These are phyloP conservation scores for Lophiotrema nucula DNA, from an alignment of 495 filamentous ascomycete genomes.

Conservation along the genomic window DNA sequence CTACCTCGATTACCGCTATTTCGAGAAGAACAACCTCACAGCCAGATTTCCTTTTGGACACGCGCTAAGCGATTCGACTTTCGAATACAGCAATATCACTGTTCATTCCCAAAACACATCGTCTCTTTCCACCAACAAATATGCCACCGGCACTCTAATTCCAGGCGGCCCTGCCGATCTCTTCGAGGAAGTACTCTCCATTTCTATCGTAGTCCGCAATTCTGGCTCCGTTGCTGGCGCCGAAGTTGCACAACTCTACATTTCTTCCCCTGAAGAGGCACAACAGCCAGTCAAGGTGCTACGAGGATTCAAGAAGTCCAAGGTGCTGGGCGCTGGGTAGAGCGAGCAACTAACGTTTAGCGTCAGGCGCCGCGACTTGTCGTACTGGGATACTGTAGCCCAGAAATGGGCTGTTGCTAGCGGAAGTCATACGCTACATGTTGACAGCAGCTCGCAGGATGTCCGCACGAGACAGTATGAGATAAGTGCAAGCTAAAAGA, in stretches of 20 bases:
- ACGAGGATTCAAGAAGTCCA: background rate
- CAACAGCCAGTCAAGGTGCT: background rate
- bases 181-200: background rate
- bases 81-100: slow-evolving; percentile 7
- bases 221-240: slow-evolving; percentile 1
- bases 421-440: too few relatives aligned
- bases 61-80: slow-evolving; percentile 30
- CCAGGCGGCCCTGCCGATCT: background rate
- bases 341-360: too few relatives aligned
- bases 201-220: background rate
- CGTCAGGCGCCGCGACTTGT: too few relatives aligned
- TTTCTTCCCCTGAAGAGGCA: background rate
- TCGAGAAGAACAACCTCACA: slow-evolving; percentile 44
- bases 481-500: too few relatives aligned
- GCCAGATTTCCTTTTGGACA: slow-evolving; percentile 52
- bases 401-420: too few relatives aligned
- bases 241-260: slow-evolving; percentile 5
- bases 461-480: too few relatives aligned
- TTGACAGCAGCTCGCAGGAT: too few relatives aligned
- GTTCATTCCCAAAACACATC: background rate
- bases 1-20: slow-evolving; percentile 54
- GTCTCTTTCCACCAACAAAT: background rate
- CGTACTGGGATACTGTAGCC: too few relatives aligned
- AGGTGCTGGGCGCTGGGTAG: too few relatives aligned
- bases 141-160: background rate